Conservation (phyloP, 2,329 filamentous ascomycete genomes). For the Fusarium mangiferae region DNA sequence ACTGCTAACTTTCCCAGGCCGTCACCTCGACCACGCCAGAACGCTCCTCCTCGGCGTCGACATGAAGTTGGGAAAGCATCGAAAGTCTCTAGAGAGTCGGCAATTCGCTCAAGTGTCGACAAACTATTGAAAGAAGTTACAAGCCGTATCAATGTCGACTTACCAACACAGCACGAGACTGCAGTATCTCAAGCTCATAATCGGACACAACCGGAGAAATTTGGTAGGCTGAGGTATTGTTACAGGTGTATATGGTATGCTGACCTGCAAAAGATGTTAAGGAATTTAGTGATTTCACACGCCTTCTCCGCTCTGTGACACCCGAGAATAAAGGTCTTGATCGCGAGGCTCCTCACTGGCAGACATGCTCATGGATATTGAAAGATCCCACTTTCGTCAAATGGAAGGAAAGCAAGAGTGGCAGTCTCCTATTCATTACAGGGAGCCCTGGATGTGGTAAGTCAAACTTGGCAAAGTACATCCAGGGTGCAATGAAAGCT, state of each 20-base stretch:
- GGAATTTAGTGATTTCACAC: constrained; percentile 20
- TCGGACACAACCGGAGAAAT: constrained; percentile 10
- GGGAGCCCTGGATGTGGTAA: constrained; percentile 36
- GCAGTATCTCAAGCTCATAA: constrained; percentile 7
- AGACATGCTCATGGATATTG: constrained; percentile 35
- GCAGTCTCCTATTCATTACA: constrained; percentile 32
- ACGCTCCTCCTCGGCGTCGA: background rate
- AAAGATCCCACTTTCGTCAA: constrained; percentile 15
- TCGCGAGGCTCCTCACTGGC: constrained; percentile 29
- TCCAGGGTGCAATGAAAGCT: constrained; percentile 27
- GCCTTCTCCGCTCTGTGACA: constrained; percentile 21
- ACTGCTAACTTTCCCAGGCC: background rate
- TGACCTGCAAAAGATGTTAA: constrained; percentile 13
- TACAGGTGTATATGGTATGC: background rate
- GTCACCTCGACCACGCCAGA: background rate
- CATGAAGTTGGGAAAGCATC: constrained; percentile 9
- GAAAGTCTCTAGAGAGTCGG: constrained; percentile 15
- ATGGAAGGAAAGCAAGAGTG: constrained; percentile 24
- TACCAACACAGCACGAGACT: constrained; percentile 3
- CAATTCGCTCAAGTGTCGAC: constrained; percentile 24
- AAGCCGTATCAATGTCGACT: background rate
- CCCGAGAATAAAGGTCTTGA: constrained; percentile 33
- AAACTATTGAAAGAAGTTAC: constrained; percentile 25
- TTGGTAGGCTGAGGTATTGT: constrained; percentile 11
- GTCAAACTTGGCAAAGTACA: constrained; percentile 35